Conservation (phyloP, 2,329 filamentous ascomycete species). For the Xylariaceae sp. region DNA sequence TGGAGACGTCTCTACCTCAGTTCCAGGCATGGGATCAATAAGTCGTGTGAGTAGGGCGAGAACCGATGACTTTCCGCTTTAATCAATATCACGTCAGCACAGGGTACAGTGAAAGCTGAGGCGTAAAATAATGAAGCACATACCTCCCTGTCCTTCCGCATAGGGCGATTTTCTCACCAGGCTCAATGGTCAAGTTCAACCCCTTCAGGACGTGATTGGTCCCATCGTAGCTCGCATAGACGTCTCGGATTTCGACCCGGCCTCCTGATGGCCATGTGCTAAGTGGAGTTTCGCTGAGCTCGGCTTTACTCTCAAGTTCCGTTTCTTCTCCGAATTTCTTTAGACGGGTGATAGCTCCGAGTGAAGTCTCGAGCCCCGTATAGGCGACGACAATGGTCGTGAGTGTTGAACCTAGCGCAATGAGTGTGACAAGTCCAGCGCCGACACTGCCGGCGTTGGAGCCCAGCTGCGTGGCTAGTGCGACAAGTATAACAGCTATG, state of each 20-base stretch:
- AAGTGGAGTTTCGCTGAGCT: constrained; percentile 21
- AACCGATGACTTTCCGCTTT: constrained; percentile 40
- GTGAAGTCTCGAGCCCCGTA: constrained; percentile 32
- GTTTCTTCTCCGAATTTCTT: constrained; percentile 24
- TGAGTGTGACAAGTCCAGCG: constrained; percentile 32
- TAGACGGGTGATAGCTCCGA: constrained; percentile 32
- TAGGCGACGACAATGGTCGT: constrained; percentile 28
- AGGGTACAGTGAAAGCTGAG: neutral
- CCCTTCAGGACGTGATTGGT: constrained; percentile 23
- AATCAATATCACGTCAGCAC: constrained; percentile 18
- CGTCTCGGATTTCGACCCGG: constrained; percentile 20
- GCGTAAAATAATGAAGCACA: neutral
- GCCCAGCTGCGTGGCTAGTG: constrained; percentile 22
- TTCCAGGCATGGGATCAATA: constrained; percentile 31
- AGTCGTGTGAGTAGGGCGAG: constrained; percentile 39
- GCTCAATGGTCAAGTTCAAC: neutral
- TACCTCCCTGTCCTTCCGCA: constrained; percentile 8
- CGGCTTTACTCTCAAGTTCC: constrained; percentile 19
- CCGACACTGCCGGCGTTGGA: constrained; percentile 27
- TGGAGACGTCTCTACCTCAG: constrained; percentile 15
- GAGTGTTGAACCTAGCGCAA: constrained; percentile 27
- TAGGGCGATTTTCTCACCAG: constrained; percentile 8
- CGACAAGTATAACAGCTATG: constrained; percentile 21
- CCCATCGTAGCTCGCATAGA: constrained; percentile 27
- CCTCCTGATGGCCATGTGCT: constrained; percentile 28